These are phyloP conservation scores for Toxoplasma gondii DNA, from an alignment of 169 alveolate species.

Conservation along the genomic window DNA sequence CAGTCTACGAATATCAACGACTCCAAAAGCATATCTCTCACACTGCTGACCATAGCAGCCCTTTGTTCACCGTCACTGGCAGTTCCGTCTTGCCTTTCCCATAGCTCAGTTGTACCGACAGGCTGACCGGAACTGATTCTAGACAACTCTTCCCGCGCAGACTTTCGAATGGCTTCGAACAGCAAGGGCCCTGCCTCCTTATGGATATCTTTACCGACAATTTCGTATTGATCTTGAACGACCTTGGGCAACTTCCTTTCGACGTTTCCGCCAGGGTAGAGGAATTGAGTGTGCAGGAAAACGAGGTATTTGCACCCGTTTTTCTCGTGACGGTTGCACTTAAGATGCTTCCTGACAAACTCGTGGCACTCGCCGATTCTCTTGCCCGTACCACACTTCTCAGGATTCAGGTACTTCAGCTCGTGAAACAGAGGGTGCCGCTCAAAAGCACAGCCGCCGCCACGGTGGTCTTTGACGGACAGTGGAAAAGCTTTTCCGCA, in stretches of 20 bases:
- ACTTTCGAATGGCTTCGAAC: background rate
- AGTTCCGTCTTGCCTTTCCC: background rate
- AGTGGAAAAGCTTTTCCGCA: constrained; percentile 39
- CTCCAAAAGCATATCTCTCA: constrained; percentile 10
- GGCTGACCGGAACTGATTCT: background rate
- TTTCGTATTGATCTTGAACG: background rate
- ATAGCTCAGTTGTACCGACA: background rate
- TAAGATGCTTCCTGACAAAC: constrained; percentile 34
- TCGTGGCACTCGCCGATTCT: constrained; percentile 50
- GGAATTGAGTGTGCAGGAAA: constrained; percentile 6
- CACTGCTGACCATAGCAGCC: background rate
- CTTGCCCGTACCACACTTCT: constrained; percentile 34
- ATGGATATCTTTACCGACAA: background rate
- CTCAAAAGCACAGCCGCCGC: constrained; percentile 52
- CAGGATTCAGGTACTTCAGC: background rate
- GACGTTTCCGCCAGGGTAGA: constrained; percentile 28
- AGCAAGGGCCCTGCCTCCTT: background rate
- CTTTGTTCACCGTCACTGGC: background rate
- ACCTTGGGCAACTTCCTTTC: constrained; percentile 2
- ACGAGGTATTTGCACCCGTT: constrained; percentile 35
- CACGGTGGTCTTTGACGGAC: background rate
- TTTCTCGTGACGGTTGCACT: constrained; percentile 1
- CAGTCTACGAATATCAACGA: constrained; percentile 28
- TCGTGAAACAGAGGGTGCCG: constrained; percentile 25
- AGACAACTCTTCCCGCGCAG: background rate